Evolutionary conservation across 306 rosid genomes (phyloP), one percentile per base, ranked within the genome.

Genomic region (barrel medic (Medicago truncatula)): DNA sequence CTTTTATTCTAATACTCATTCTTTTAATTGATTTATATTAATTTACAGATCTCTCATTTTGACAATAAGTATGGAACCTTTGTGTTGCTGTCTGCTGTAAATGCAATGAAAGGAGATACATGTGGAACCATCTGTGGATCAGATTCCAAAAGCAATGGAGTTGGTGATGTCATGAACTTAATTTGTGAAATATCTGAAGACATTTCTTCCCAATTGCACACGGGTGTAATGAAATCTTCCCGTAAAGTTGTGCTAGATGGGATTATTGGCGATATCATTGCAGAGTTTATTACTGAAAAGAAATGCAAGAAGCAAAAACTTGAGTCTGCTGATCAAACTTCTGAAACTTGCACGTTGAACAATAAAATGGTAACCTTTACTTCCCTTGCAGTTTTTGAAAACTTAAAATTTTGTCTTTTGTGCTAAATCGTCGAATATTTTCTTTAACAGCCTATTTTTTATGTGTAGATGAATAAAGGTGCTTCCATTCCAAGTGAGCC

Each of bases 201-300:
- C 80, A 91, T 95, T 70, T 90, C 97, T 76, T 84, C 92, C 65
- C 96, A 92, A 72, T 87, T 95, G 76, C 96, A 90, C 76, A 70
- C 59, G 21, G 88, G 93, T 65, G 74, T 92, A 71, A 84, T 90
- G 89, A 95, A 90, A 88, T 78, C 97, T 13, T 89, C 97, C 76
- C 99, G 93, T 46, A 92, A 89, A 77, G 96, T 87, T 81, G 78
- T 95, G 83, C 82, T 95, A 13, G 99, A 95, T 84, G 99, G 94
- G 60, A 90, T 95, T 73, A 88, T 95, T 74, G 85, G 97, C 57
- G 86, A 71, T 76, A 75, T 86, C 59, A 92, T 95, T 83, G 88
- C 87, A 62, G 92, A 90, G 54, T 90, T 89, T 87, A 76, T 86
- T 78, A 72, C 81, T 21, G 78, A 81, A 60, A 90, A 72, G 84